Conservation (phyloP, 2,329 filamentous ascomycete genomes). For the Talaromyces islandicus region DNA sequence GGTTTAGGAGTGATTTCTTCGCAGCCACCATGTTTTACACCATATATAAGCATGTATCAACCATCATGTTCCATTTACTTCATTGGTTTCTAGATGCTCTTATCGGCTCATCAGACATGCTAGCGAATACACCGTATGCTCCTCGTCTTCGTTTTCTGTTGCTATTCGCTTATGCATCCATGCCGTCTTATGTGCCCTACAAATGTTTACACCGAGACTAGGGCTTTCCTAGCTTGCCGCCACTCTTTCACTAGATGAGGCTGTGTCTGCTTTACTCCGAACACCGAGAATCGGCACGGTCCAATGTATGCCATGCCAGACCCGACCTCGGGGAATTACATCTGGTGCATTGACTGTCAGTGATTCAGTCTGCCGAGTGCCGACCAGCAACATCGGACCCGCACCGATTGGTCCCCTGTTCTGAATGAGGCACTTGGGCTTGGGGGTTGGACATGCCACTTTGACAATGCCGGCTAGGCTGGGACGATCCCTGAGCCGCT, state of each 20-base stretch:
- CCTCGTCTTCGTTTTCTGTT: neutral
- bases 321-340: neutral
- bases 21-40: neutral
- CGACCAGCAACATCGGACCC: neutral
- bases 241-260: neutral
- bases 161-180: neutral
- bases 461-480: neutral
- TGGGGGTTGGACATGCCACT: neutral
- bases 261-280: neutral
- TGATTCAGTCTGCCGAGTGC: neutral
- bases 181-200: neutral
- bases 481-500: neutral
- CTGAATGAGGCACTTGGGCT: neutral
- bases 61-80: neutral
- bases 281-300: neutral
- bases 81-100: neutral
- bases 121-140: neutral
- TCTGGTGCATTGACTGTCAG: neutral
- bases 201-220: neutral
- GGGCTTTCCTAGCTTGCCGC: neutral
- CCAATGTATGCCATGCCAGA: neutral
- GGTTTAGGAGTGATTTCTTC: neutral
- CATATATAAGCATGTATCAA: neutral
- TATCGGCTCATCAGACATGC: neutral
- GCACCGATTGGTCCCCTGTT: neutral